phyloP scores from a whole-genome alignment of 441 rosid species.

The Lepidium campestre region DNA sequence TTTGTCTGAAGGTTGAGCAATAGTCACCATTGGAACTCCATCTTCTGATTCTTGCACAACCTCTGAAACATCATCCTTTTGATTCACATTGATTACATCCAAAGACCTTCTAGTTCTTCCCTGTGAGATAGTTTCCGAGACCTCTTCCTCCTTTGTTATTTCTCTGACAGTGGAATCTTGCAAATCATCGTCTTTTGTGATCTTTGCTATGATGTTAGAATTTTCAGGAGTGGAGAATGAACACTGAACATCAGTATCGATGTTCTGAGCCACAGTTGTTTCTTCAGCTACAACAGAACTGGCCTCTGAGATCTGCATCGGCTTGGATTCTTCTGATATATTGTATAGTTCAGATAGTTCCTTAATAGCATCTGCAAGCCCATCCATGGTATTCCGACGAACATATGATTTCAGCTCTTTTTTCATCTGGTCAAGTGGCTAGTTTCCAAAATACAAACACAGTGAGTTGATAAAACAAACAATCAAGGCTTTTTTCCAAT shows the following conservation, averaged over 20 bases:
- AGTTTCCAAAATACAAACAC: constrained; percentile 10
- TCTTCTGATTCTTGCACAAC: constrained; percentile 30
- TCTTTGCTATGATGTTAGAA: constrained; percentile 14
- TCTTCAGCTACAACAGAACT: constrained; percentile 56
- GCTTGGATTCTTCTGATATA: constrained; percentile 44
- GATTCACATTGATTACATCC: constrained; percentile 22
- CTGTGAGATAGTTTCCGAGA: constrained; percentile 1
- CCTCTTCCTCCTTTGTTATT: constrained; percentile 3
- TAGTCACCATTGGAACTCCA: constrained; percentile 46
- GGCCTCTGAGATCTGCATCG: constrained; percentile 49
- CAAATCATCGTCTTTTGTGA: constrained; percentile 1
- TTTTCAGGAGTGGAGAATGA: constrained; percentile 13
- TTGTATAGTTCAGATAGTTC: constrained; percentile 54
- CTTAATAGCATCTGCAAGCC: constrained; percentile 43
- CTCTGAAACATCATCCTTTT: background rate
- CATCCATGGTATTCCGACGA: constrained; percentile 49
- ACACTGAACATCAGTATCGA: constrained; percentile 17
- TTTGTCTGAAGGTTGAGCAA: constrained; percentile 30
- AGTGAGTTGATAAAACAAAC: background rate
- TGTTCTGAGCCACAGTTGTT: background rate
- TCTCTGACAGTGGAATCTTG: constrained; percentile 1
- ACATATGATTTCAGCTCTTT: constrained; percentile 72
- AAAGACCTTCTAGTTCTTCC: constrained; percentile 11
- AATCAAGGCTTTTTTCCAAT: background rate
- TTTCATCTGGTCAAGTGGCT: constrained; percentile 65